Percentiles rank a stretch among this genome's conserved stretches.
phyloP scores from a whole-genome alignment of 495 filamentous ascomycete species.

The Neurospora tetraspora region DNA sequence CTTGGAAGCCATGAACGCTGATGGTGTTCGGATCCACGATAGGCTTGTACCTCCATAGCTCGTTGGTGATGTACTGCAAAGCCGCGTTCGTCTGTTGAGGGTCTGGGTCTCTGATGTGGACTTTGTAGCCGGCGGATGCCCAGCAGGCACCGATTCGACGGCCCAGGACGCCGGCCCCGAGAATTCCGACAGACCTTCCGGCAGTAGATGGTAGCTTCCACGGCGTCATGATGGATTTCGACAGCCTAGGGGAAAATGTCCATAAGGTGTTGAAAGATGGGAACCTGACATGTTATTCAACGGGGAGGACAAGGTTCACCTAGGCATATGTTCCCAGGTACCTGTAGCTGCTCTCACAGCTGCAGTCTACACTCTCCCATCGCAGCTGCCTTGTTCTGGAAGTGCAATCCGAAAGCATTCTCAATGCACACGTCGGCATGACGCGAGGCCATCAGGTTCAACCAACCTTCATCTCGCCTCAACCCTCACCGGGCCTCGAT shows the following conservation, averaged over 20 bases:
- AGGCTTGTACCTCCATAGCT: neutral
- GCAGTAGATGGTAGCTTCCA: conserved; percentile 9
- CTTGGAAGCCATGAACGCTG: conserved; percentile 14
- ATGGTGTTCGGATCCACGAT: neutral
- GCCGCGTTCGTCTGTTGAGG: conserved; percentile 13
- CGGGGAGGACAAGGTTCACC: neutral
- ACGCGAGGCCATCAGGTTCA: neutral
- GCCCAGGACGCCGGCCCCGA: conserved; percentile 20
- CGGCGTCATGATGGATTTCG: neutral
- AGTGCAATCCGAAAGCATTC: neutral
- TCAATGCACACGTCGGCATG: neutral
- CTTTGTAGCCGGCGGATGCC: conserved; percentile 23
- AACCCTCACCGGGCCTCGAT: neutral
- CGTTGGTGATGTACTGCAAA: neutral
- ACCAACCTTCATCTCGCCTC: neutral
- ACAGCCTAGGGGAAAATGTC: neutral
- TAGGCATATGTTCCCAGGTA: neutral
- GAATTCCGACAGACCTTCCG: conserved; percentile 9
- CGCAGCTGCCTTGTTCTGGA: neutral
- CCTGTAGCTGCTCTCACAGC: neutral
- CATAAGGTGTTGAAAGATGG: neutral
- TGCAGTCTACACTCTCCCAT: neutral
- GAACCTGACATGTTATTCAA: neutral
- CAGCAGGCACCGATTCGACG: conserved; percentile 20
- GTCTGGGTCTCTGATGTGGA: conserved; percentile 20